A percentile compares a stretch with the other conserved stretches of the same genome.
Conservation (phyloP, 129 eudicot species). For the Flaveria sonorensis region DNA sequence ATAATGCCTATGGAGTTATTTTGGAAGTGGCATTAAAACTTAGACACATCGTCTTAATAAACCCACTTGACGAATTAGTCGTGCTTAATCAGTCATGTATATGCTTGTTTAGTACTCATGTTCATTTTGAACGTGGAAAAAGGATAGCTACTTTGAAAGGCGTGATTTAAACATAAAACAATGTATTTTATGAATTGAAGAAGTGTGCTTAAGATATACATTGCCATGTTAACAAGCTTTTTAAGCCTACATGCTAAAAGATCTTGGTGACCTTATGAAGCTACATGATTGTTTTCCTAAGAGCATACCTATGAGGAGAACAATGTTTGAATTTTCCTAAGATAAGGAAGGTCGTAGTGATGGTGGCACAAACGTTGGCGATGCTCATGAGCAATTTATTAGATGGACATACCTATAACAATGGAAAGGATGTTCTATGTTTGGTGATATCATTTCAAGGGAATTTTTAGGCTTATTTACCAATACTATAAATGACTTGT, state of each 20-base stretch:
- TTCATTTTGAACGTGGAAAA: not conserved
- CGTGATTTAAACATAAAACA: not conserved
- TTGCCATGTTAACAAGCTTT: constrained; percentile 3
- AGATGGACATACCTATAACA: no score
- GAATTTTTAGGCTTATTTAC: no score
- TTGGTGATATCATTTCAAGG: no score
- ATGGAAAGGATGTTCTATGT: no score
- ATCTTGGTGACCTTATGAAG: not conserved
- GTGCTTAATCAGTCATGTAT: not conserved
- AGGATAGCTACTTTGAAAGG: not conserved
- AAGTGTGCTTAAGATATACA: constrained; percentile 5
- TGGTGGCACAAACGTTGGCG: not conserved
- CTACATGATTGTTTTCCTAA: not conserved
- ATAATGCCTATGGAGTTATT: constrained; percentile 8
- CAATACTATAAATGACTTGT: no score
- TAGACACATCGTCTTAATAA: not conserved
- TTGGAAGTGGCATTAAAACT: not conserved
- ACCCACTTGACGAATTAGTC: not conserved
- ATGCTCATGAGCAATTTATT: not conserved
- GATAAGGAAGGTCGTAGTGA: not conserved
- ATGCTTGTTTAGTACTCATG: not conserved
- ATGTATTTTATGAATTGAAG: not conserved
- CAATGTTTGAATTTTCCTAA: no score
- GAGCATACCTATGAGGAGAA: not conserved
- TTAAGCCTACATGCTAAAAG: not conserved